Evolutionary conservation across 2,329 filamentous ascomycete genomes (phyloP).

Genomic region (Stagonosporopsis cucurbitacearum): DNA sequence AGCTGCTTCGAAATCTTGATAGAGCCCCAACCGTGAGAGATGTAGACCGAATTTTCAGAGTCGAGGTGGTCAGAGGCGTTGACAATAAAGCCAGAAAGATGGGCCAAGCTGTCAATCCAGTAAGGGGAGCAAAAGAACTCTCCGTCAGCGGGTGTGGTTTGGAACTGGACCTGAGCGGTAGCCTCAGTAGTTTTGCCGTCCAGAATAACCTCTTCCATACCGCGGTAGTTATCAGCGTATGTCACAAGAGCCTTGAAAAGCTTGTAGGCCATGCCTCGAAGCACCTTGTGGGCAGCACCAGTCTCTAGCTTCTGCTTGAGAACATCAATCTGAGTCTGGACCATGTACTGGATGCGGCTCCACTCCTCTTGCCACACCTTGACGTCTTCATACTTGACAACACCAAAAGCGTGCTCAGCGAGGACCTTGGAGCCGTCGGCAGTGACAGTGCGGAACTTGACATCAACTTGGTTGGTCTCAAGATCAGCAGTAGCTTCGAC

Average conservation of each 20-base stretch:
- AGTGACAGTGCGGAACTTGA: conserved; percentile 64
- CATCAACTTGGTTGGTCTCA: conserved; percentile 60
- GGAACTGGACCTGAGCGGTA: conserved; percentile 61
- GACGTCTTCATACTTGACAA: conserved; percentile 66
- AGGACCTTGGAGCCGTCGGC: conserved; percentile 64
- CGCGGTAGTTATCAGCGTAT: conserved; percentile 63
- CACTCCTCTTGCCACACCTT: conserved; percentile 70
- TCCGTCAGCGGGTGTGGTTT: conserved; percentile 60
- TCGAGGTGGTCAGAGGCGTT: conserved; percentile 65
- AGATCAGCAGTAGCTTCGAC: conserved; percentile 67
- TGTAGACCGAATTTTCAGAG: conserved; percentile 65
- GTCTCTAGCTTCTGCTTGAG: conserved; percentile 70
- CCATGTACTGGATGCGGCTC: conserved; percentile 68
- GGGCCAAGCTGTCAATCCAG: conserved; percentile 65
- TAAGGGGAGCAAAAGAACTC: conserved; percentile 65
- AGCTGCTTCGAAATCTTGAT: conserved; percentile 64
- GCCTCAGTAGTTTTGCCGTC: conserved; percentile 63
- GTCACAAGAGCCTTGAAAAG: conserved; percentile 66
- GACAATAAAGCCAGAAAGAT: conserved; percentile 66
- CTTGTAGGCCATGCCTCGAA: conserved; percentile 80
- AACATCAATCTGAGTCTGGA: conserved; percentile 64
- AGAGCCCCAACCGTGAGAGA: conserved; percentile 67
- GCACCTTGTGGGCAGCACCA: conserved; percentile 74
- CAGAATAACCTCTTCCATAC: conserved; percentile 65
- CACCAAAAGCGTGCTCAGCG: conserved; percentile 67